Conservation (phyloP, 306 rosid genomes). For the Astragalus membranaceus region DNA sequence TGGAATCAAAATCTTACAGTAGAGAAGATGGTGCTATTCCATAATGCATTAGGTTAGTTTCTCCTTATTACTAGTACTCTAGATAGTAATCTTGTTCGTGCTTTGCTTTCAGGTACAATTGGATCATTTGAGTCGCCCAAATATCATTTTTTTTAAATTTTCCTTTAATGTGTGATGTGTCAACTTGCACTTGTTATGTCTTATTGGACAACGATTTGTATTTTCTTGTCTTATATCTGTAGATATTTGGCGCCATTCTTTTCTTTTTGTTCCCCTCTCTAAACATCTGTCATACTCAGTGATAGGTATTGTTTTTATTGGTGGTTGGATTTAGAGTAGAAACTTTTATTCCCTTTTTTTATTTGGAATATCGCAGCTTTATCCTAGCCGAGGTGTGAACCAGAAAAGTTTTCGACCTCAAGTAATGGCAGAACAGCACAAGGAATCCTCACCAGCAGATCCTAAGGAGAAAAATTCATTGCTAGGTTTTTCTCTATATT, state of each 20-base stretch:
- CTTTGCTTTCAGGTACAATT: no score
- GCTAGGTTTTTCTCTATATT: constrained; percentile 46
- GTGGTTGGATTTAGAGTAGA: constrained; percentile 4
- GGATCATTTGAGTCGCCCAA: neutral
- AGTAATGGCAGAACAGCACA: constrained; percentile 58
- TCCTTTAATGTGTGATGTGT: neutral
- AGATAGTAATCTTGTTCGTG: neutral
- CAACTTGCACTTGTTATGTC: neutral
- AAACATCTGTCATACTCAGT: neutral
- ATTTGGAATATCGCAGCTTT: constrained; percentile 16
- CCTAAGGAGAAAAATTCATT: constrained; percentile 40
- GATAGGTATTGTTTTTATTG: neutral
- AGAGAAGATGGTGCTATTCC: neutral
- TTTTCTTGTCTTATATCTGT: neutral
- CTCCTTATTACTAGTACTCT: neutral
- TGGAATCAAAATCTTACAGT: neutral
- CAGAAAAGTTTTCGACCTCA: constrained; percentile 13
- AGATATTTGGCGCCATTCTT: neutral
- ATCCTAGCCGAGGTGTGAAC: constrained; percentile 14
- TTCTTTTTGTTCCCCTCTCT: neutral
- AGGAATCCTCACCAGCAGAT: constrained; percentile 47
- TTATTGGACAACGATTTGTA: neutral
- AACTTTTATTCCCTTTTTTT: neutral
- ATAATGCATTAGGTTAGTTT: neutral
- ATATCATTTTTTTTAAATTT: neutral